Base-by-base conservation (phyloP, 148 eudicot species). In the Dianthus caryophyllus region DNA sequence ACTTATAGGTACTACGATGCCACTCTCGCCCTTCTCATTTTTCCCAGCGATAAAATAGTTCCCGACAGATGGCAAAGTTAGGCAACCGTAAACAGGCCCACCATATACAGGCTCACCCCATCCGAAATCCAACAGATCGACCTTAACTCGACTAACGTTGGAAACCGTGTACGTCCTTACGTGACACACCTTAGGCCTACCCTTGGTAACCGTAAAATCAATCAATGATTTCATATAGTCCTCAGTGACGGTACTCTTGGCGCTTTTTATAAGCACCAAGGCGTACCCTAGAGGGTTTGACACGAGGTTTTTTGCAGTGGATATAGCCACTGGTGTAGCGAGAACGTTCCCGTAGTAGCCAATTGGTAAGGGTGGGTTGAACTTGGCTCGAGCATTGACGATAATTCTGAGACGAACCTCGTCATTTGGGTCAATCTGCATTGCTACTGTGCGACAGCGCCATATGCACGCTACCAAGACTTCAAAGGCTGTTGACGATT, bases 361-460 rank as follows among this genome's bases (percentile, higher is more conserved):
- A 0, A 29, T 24, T 9, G 49, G 66, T 24, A 62, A 39, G 4
- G 66, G 51, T 13, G 66, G 66, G 31, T 62, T 62, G 1, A 41
- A 39, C 30, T 62, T 62, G 51, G 6, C 18, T 62, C 66, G 48
- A 2, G 26, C 30, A 9, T 41, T 41, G 50, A 20, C 26, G 31
- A 21, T 21, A 50, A 62, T 20, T 20, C 50, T 13, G 18, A 43
- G 9, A 1, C 66, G 66, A 15, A 41, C 66, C 31, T 62, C 66
- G 3, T 62, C 66, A 0, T 41, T 24, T 41, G 66, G 50, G 31
- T 41, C 6, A 20, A 62, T 15, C 17, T 22, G 50, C 50, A 62
- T 12, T 5, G 66, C 66, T 12, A 62, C 24, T 11, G 66, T 62
- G n/a, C 66, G 66, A 43, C 66, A 22, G 6, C 66, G 50, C 66